Conservation (phyloP, 306 rosid species). For the Pyrus betulifolia region DNA sequence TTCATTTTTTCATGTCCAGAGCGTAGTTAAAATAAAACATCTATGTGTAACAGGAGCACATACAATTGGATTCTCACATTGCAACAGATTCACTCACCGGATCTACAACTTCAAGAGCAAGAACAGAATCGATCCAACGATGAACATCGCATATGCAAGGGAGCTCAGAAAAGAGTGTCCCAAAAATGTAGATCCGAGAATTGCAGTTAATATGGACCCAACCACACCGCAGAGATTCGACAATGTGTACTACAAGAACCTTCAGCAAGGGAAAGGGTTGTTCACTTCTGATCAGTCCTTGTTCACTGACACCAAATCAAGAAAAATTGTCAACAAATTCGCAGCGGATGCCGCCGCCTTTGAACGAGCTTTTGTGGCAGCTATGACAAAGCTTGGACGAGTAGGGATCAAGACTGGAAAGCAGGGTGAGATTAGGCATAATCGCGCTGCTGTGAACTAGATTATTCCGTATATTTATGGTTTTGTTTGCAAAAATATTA, state of each 20-base stretch:
- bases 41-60: conserved; percentile 54
- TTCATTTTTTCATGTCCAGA: no score
- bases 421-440: conserved; percentile 57
- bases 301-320: conserved; percentile 49
- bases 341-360: conserved; percentile 63
- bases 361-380: conserved; percentile 47
- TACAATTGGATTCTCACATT: conserved; percentile 78
- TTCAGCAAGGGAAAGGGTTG: conserved; percentile 67
- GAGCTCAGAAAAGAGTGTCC: conserved; percentile 52
- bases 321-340: conserved; percentile 50
- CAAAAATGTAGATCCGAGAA: conserved; percentile 44
- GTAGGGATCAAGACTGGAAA: conserved; percentile 49
- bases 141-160: conserved; percentile 42
- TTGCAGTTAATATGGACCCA: conserved; percentile 57
- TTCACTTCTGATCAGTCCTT: conserved; percentile 70
- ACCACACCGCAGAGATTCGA: conserved; percentile 49
- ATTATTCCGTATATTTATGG: neutral
- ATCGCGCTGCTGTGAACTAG: conserved; percentile 48
- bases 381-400: conserved; percentile 70
- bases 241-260: conserved; percentile 68
- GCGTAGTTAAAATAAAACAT: no score
- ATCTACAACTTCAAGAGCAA: conserved; percentile 48
- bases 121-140: conserved; percentile 57
- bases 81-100: conserved; percentile 45
- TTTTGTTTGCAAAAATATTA: neutral